phyloP scores from a whole-genome alignment of 2,329 filamentous ascomycete genomes.

The Blastomyces percursus region DNA sequence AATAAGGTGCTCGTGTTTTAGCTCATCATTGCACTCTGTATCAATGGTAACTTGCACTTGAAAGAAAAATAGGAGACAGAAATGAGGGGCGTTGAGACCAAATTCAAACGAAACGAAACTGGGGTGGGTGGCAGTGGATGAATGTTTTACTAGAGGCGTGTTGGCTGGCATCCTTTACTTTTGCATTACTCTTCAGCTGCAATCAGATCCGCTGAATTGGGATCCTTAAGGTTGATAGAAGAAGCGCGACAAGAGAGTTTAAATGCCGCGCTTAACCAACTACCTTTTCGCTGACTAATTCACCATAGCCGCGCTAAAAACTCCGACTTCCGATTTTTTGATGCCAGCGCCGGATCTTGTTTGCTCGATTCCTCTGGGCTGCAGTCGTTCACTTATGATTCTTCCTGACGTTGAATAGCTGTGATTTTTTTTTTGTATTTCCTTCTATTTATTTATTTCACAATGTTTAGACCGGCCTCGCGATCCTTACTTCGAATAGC shows the following conservation, averaged over 20 bases:
- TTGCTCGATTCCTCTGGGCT: background rate
- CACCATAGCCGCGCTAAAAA: background rate
- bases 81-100: background rate
- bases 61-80: background rate
- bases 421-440: background rate
- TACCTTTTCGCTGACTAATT: background rate
- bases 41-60: background rate
- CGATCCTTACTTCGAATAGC: slow-evolving; percentile 12
- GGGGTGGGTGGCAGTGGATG: no score
- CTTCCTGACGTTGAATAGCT: background rate
- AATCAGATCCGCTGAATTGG: no score
- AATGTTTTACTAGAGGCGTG: no score
- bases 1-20: no score
- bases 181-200: no score
- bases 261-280: background rate
- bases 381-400: background rate
- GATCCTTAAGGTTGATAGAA: no score
- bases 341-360: background rate
- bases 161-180: no score
- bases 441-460: slow-evolving; percentile 4
- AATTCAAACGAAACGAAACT: no score
- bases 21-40: background rate
- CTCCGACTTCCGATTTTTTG: background rate
- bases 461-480: slow-evolving; percentile 17
- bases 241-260: no score